Percentiles rank a stretch among this genome's conserved stretches.
Evolutionary conservation across 306 rosid genomes (phyloP).

Genomic region (Psophocarpus tetragonolobus): DNA sequence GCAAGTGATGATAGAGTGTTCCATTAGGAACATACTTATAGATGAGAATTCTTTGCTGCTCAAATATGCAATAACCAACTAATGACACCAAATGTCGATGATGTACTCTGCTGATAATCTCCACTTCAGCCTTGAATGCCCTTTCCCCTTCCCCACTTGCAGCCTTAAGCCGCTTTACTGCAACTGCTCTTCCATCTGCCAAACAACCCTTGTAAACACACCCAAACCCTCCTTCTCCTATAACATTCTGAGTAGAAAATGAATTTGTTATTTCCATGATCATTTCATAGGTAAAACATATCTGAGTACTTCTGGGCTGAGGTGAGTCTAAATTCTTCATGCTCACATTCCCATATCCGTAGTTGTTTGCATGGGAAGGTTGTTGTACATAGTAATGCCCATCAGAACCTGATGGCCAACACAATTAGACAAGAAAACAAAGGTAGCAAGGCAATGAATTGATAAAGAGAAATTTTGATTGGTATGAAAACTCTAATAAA

Average conservation of each 20-base stretch:
- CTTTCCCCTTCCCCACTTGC: conserved; percentile 94
- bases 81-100: conserved; percentile 86
- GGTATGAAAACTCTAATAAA: neutral
- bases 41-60: conserved; percentile 69
- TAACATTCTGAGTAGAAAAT: conserved; percentile 61
- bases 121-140: conserved; percentile 90
- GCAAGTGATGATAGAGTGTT: conserved; percentile 90
- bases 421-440: conserved; percentile 23
- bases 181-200: conserved; percentile 68
- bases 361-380: conserved; percentile 22
- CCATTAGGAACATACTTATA: conserved; percentile 87
- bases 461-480: neutral
- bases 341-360: conserved; percentile 46
- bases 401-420: conserved; percentile 45
- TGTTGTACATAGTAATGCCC: conserved; percentile 55
- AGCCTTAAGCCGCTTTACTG: conserved; percentile 88
- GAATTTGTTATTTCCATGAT: conserved; percentile 69
- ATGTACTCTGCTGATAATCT: conserved; percentile 90
- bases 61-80: conserved; percentile 86
- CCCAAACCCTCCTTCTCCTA: conserved; percentile 96
- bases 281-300: conserved; percentile 67
- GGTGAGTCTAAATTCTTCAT: conserved; percentile 41
- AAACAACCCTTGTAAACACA: conserved; percentile 75
- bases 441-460: neutral
- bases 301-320: conserved; percentile 37